Evolutionary conservation across 2,329 filamentous ascomycete genomes (phyloP).

Genomic region (Colletotrichum acutatum): DNA sequence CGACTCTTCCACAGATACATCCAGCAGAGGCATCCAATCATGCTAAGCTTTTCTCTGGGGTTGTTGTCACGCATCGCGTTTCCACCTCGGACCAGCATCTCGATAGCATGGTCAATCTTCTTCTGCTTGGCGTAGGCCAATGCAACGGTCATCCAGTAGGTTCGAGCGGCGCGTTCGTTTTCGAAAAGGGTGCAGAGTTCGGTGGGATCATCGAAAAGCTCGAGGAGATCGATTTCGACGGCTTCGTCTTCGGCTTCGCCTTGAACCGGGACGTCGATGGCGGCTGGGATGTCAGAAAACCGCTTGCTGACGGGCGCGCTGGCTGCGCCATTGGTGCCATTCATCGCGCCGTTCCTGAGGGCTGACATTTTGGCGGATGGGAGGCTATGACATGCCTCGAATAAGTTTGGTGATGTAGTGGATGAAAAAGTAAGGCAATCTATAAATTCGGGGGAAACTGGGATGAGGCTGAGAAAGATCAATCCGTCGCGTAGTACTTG

Average conservation of each 20-base stretch:
- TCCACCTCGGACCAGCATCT: slow-evolving; percentile 79
- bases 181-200: slow-evolving; percentile 96
- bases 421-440: slow-evolving; percentile 13
- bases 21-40: slow-evolving; percentile 89
- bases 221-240: slow-evolving; percentile 93
- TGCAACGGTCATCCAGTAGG: slow-evolving; percentile 98
- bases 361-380: slow-evolving; percentile 50
- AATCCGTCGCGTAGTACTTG: slow-evolving; percentile 22
- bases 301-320: slow-evolving; percentile 60
- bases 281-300: slow-evolving; percentile 72
- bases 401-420: slow-evolving; percentile 13
- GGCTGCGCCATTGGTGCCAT: slow-evolving; percentile 54
- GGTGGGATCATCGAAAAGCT: slow-evolving; percentile 91
- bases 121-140: slow-evolving; percentile 96
- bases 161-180: slow-evolving; percentile 90
- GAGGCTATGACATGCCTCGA: slow-evolving; percentile 35
- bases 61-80: slow-evolving; percentile 76
- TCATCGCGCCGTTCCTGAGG: slow-evolving; percentile 55
- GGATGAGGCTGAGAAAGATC: slow-evolving; percentile 35
- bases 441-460: slow-evolving; percentile 21
- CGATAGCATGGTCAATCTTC: slow-evolving; percentile 86
- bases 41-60: slow-evolving; percentile 84
- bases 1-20: slow-evolving; percentile 90
- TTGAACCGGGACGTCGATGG: slow-evolving; percentile 74
- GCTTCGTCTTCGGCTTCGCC: slow-evolving; percentile 75